These are phyloP conservation scores for Limtongia smithiae DNA, from an alignment of 805 yeast species.

Conservation along the genomic window DNA sequence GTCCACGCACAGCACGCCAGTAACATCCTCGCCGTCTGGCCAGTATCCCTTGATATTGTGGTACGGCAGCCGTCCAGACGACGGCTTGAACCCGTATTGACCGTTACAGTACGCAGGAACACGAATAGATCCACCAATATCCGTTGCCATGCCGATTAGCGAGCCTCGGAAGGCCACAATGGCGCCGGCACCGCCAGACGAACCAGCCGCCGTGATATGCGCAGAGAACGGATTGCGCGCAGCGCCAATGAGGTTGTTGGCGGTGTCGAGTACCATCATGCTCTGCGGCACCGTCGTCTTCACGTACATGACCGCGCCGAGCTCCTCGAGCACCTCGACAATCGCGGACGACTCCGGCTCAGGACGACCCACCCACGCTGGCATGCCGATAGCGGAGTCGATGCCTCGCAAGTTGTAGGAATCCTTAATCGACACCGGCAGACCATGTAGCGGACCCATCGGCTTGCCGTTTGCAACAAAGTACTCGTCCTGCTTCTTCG, in stretches of 20 bases:
- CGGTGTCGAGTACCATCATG: conserved; percentile 49
- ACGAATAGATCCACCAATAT: conserved; percentile 52
- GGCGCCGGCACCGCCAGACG: conserved; percentile 56
- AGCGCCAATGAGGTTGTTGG: conserved; percentile 45
- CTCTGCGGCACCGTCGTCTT: conserved; percentile 51
- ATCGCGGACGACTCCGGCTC: conserved; percentile 41
- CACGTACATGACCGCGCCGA: conserved; percentile 50
- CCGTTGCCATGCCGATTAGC: conserved; percentile 50
- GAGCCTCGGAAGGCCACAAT: conserved; percentile 46
- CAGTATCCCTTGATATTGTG: conserved; percentile 49
- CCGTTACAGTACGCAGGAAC: conserved; percentile 47
- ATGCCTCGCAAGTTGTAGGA: conserved; percentile 45
- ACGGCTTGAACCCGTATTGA: conserved; percentile 45
- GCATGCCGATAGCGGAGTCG: conserved; percentile 48
- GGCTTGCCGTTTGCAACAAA: conserved; percentile 46
- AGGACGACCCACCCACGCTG: conserved; percentile 40
- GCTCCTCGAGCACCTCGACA: conserved; percentile 40
- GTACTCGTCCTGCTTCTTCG: conserved; percentile 52
- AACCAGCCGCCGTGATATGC: conserved; percentile 49
- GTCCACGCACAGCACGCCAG: conserved; percentile 43
- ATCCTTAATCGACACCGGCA: conserved; percentile 48
- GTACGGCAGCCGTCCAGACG: conserved; percentile 33
- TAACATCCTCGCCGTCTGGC: conserved; percentile 45
- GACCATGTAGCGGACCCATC: conserved; percentile 62
- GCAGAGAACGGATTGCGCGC: conserved; percentile 48